A percentile compares a stretch with the other conserved stretches of the same genome.
phyloP scores from a whole-genome alignment of 2,329 filamentous ascomycete genomes.

The Penicillium sp. region DNA sequence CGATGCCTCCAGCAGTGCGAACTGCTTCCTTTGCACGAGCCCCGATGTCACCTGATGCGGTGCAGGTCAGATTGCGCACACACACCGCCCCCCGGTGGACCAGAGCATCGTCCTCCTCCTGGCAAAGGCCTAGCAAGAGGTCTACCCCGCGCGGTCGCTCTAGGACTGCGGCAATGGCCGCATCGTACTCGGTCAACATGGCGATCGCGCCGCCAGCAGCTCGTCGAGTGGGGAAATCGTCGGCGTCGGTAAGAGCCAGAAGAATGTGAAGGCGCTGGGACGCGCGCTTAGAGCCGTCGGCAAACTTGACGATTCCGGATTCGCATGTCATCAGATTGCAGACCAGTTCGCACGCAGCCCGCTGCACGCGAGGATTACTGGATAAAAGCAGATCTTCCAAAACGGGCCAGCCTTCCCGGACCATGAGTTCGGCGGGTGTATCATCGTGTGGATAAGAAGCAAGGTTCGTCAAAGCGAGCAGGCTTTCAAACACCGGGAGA shows the following conservation, averaged over 20 bases:
- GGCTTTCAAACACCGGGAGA: constrained; percentile 80
- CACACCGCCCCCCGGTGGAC: constrained; percentile 68
- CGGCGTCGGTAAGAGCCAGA: constrained; percentile 79
- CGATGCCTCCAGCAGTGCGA: constrained; percentile 59
- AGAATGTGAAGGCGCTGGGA: constrained; percentile 74
- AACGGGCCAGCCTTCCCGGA: constrained; percentile 67
- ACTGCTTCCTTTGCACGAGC: constrained; percentile 57
- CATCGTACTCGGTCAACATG: constrained; percentile 73
- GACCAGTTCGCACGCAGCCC: constrained; percentile 80
- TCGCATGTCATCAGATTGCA: constrained; percentile 68
- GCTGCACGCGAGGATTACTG: constrained; percentile 68
- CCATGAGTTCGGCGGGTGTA: constrained; percentile 61
- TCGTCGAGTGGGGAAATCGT: constrained; percentile 71
- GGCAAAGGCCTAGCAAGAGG: constrained; percentile 74
- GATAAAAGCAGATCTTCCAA: constrained; percentile 81
- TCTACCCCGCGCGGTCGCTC: constrained; percentile 66
- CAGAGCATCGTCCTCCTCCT: constrained; percentile 56
- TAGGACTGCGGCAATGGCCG: constrained; percentile 66
- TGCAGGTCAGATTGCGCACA: constrained; percentile 64
- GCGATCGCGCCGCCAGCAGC: constrained; percentile 87
- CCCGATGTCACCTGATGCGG: constrained; percentile 61
- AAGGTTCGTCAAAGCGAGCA: constrained; percentile 91
- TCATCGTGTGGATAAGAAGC: constrained; percentile 56
- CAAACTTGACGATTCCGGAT: constrained; percentile 44
- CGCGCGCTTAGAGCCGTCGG: constrained; percentile 58